Evolutionary conservation across 164 flowering plant genomes (phyloP).

Genomic region (Macadamia tetraphylla): DNA sequence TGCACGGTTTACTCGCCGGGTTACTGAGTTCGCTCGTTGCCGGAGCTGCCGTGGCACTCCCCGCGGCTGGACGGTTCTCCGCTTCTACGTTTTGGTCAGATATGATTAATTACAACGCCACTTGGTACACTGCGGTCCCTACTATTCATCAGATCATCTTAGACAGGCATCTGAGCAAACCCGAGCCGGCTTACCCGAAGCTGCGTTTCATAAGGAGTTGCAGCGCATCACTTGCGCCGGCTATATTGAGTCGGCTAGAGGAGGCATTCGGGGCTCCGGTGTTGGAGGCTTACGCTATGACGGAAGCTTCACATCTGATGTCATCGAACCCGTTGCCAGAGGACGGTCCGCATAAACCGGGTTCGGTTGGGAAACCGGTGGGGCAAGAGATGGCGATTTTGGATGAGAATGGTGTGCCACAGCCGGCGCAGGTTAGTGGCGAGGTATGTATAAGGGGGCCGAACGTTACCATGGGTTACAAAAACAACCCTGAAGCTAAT

Average conservation of each 20-base stretch:
- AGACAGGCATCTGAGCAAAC: constrained; percentile 60
- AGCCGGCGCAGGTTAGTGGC: constrained; percentile 39
- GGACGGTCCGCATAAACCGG: constrained; percentile 62
- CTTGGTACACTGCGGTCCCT: constrained; percentile 98
- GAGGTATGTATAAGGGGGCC: constrained; percentile 91
- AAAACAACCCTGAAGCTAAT: constrained; percentile 83
- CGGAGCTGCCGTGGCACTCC: constrained; percentile 77
- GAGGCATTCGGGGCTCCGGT: constrained; percentile 81
- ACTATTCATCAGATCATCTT: constrained; percentile 91
- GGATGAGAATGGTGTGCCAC: constrained; percentile 53
- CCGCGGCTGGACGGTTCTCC: constrained; percentile 87
- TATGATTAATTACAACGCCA: constrained; percentile 58
- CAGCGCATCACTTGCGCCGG: constrained; percentile 80
- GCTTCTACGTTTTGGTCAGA: constrained; percentile 88
- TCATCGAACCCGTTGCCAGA: constrained; percentile 75
- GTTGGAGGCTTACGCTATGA: constrained; percentile 92
- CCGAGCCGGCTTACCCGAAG: constrained; percentile 65
- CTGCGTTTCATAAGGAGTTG: constrained; percentile 90
- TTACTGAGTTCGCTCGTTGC: constrained; percentile 66
- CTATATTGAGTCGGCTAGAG: constrained; percentile 59
- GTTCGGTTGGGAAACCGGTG: constrained; percentile 88
- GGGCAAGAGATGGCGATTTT: constrained; percentile 83
- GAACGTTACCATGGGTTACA: constrained; percentile 84
- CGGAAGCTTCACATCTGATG: constrained; percentile 70
- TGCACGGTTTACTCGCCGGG: constrained; percentile 76